These are phyloP conservation scores for Sequoia sempervirens DNA, from an alignment of 75 land plant genomes.

Conservation along the genomic window DNA sequence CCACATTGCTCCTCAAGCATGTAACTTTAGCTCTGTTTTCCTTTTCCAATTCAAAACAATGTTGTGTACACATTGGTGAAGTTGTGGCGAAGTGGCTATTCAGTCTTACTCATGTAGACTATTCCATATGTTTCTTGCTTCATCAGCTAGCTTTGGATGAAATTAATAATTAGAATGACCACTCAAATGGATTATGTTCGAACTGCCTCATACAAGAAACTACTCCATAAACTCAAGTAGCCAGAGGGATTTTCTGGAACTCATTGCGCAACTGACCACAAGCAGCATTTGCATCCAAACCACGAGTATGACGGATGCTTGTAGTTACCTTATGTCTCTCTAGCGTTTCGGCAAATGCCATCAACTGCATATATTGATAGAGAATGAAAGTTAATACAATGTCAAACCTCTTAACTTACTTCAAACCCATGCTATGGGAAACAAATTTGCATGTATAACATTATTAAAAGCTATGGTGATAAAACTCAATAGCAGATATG, in stretches of 20 bases:
- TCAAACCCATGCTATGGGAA: background rate
- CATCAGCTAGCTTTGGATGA: background rate
- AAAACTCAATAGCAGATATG: background rate
- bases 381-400: background rate
- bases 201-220: background rate
- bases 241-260: slow-evolving; percentile 68
- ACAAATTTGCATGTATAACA: background rate
- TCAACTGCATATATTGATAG: slow-evolving; percentile 37
- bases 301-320: slow-evolving; percentile 82
- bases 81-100: background rate
- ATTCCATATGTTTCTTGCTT: background rate
- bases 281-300: slow-evolving; percentile 94
- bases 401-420: background rate
- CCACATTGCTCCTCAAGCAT: background rate
- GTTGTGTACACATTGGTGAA: background rate
- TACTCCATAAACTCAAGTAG: background rate
- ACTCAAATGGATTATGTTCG: background rate
- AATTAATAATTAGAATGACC: background rate
- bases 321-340: slow-evolving; percentile 62
- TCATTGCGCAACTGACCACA: slow-evolving; percentile 93
- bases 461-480: background rate
- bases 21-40: background rate
- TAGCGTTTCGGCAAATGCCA: slow-evolving; percentile 63
- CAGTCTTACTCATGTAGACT: background rate
- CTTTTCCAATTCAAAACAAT: slow-evolving; percentile 6